Percentiles rank a stretch among this genome's conserved stretches.
phyloP scores from a whole-genome alignment of 495 filamentous ascomycete genomes.

The Aspergillus incahuasiensis region DNA sequence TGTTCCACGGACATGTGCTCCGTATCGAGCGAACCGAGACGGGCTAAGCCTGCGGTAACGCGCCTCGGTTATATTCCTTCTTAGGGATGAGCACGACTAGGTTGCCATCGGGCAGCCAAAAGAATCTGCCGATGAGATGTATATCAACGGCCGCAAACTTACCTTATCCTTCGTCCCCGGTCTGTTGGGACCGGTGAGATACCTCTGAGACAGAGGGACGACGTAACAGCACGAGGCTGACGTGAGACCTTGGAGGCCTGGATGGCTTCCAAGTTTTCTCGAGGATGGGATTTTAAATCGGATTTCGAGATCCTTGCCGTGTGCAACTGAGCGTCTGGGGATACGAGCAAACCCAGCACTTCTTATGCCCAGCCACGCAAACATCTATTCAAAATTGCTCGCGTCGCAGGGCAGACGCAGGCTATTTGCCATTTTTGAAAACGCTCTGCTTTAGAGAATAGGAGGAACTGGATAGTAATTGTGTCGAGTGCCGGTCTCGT shows the following conservation, averaged over 20 bases:
- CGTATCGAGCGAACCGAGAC: neutral
- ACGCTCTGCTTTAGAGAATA: too few species aligned
- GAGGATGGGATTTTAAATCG: neutral
- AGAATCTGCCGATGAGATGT: neutral
- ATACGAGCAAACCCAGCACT: neutral
- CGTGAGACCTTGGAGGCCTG: neutral
- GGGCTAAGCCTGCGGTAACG: neutral
- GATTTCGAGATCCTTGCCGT: neutral
- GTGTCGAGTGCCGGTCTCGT: neutral
- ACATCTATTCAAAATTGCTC: neutral
- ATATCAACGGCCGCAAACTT: neutral
- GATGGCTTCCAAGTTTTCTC: neutral
- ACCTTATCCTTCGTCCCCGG: neutral
- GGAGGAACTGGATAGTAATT: neutral
- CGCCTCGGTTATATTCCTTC: conserved; percentile 27
- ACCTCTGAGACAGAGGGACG: neutral
- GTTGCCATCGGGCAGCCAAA: conserved; percentile 4
- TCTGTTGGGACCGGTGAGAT: neutral
- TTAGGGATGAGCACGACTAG: conserved; percentile 23
- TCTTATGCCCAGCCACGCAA: neutral
- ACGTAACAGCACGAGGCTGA: neutral
- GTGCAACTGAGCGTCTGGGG: neutral
- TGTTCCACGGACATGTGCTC: neutral
- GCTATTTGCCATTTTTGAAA: neutral
- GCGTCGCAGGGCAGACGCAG: too few species aligned